Evolutionary conservation across 495 filamentous ascomycete species (phyloP).

Genomic region (Penicillium dipodomyicola): DNA sequence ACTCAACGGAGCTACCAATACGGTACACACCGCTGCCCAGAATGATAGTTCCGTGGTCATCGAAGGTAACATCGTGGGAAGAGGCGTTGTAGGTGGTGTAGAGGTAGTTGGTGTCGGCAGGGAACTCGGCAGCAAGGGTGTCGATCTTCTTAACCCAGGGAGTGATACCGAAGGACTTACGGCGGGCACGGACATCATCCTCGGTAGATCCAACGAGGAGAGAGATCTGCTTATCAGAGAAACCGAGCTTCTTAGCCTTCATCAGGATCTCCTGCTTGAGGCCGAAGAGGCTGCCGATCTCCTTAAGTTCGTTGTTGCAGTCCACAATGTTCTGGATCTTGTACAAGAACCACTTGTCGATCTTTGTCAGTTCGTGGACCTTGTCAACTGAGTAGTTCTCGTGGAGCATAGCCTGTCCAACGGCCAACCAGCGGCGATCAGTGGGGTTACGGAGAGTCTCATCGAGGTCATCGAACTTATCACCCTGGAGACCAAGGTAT

Average conservation of each 20-base stretch:
- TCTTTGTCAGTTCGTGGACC: constrained; percentile 91
- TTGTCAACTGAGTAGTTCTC: constrained; percentile 90
- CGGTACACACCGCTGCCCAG: constrained; percentile 94
- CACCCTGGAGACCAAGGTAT: constrained; percentile 92
- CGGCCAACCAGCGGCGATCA: constrained; percentile 93
- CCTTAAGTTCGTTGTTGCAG: constrained; percentile 80
- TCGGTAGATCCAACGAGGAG: constrained; percentile 79
- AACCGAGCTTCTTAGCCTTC: constrained; percentile 94
- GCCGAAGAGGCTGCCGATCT: constrained; percentile 80
- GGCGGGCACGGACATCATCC: constrained; percentile 81
- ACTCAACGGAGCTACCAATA: constrained; percentile 96
- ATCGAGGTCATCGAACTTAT: constrained; percentile 89
- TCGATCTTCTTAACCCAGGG: constrained; percentile 98
- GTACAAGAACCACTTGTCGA: constrained; percentile 98
- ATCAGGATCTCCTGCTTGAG: constrained; percentile 82
- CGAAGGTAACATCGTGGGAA: constrained; percentile 91
- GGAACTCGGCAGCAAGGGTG: constrained; percentile 95
- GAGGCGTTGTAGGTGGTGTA: constrained; percentile 98
- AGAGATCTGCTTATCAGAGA: constrained; percentile 95
- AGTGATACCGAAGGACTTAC: constrained; percentile 79
- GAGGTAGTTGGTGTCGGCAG: constrained; percentile 94
- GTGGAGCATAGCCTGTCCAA: constrained; percentile 96
- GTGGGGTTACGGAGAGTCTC: constrained; percentile 86
- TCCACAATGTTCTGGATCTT: constrained; percentile 97
- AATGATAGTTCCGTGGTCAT: constrained; percentile 88